Evolutionary conservation across 2,329 filamentous ascomycete species (phyloP), one percentile per base, ranked within the genome.

Genomic region (Ilyonectria destructans): DNA sequence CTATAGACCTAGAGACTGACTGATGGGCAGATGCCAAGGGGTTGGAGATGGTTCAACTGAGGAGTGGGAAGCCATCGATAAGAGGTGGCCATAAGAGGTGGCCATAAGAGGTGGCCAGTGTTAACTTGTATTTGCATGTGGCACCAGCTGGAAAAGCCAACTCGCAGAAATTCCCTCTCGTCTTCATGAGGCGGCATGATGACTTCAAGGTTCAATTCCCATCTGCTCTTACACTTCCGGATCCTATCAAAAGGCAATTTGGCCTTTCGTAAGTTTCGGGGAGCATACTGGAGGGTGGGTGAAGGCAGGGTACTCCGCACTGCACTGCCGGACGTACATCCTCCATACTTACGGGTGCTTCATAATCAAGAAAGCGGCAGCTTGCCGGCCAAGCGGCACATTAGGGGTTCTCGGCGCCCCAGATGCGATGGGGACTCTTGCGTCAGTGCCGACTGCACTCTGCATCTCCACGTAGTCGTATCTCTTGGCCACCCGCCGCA

Each of bases 381-480:
- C 52, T 21, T 49, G 35, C 35, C 63, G 58, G 52, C 35, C 43
- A 66, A 52, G 31, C 57, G 51, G 58, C 43, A 65, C 62, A 7
- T 23, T 45, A 48, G 35, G 21, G 23, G 19, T 33, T 51, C 57
- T 60, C 51, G 62, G 57, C 57, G 43, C 62, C 43, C 51, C 51
- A 61, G 51, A 52, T 29, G 9, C 33, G 35, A n/a, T 51, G 31
- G 54, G 19, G 15, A 15, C 54, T 2, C 40, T n/a, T 51, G 60
- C 60, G 31, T 57, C 52, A 57, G 31, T n/a, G 10, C 52, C 43
- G 23, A 33, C 37, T 17, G 2, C 13, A 37, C 15, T 23, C 33
- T 52, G 46, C 58, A 33, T 40, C n/a, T 21, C 33, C 19, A 35
- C 51, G 31, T 15, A n/a, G 51, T 54, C 51, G 51, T 35, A 54